Base-by-base conservation (phyloP, 2,329 filamentous ascomycete genomes). In the Fusarium graminum region DNA sequence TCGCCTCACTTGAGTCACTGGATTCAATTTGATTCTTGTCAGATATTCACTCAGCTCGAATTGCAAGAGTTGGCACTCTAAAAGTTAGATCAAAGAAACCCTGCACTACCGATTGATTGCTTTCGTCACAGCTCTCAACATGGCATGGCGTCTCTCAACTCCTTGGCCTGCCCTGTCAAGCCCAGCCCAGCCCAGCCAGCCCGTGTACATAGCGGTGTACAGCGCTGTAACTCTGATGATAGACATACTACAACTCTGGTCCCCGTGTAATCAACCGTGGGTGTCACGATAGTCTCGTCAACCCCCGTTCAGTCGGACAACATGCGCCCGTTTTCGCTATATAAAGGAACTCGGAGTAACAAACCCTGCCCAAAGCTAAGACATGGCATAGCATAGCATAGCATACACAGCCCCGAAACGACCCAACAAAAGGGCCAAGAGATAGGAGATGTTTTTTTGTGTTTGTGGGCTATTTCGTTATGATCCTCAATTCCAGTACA, bases 311-410 rank as follows among this genome's bases (percentile, higher is more conserved):
- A 56, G 59, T 56, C 32, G 50, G 57, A 62, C 57, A 45, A 26
- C 22, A 40, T 47, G 38, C 42, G 38, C 57, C 49, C 38, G 42
- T 49, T 39, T 51, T 42, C 45, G n/a, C 57, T 62, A 62, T 60
- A 56, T 56, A 62, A 56, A 62, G 50, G 50, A 62, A 52, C 16
- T n/a, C 7, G 16, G 34, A 36, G 41, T 28, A 28, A n/a, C 22
- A 29, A 43, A 28, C 41, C 25, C 43, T 45, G 22, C 45, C 30
- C 19, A 17, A 14, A 39, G 32, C 13, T 22, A 57, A 25, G 38
- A 36, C 34, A 42, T 28, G 41, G 39, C 22, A 44, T n/a, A 29
- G 17, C 30, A 14, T 22, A 16, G 13, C n/a, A 46, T 30, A 46
- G 22, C 36, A 41, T 44, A 44, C 45, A 44, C 41, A 26, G 47